A percentile compares a stretch with the other conserved stretches of the same genome.
phyloP scores from a whole-genome alignment of 1,284 basidiomycete genomes.

The Gymnopus androsaceus region DNA sequence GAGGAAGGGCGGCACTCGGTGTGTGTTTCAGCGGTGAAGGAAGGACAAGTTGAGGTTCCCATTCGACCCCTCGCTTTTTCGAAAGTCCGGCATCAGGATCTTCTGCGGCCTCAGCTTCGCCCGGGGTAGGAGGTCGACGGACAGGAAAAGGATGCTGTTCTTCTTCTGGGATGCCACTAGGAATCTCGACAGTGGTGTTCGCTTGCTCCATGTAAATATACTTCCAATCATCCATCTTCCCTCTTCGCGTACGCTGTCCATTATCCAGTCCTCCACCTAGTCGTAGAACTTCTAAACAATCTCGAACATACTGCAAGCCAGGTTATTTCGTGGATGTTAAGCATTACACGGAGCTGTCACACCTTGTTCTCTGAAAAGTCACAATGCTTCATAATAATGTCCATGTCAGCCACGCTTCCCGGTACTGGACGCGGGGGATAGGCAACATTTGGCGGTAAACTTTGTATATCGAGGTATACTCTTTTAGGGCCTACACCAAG shows the following conservation, averaged over 20 bases:
- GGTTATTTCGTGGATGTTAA: background rate
- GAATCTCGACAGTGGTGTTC: constrained; percentile 29
- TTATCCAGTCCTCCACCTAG: constrained; percentile 74
- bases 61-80: constrained; percentile 41
- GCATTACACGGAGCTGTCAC: constrained; percentile 17
- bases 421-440: constrained; percentile 69
- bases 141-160: constrained; percentile 26
- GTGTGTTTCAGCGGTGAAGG: constrained; percentile 34
- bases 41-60: constrained; percentile 37
- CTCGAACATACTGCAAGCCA: constrained; percentile 19
- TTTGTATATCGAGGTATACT: constrained; percentile 60
- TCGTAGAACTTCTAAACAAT: constrained; percentile 75
- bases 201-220: constrained; percentile 64
- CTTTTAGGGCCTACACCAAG: constrained; percentile 60
- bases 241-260: constrained; percentile 59
- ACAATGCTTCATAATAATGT: constrained; percentile 72
- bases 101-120: constrained; percentile 43
- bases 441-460: constrained; percentile 46
- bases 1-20: constrained; percentile 55
- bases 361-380: constrained; percentile 70
- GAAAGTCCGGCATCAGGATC: constrained; percentile 44
- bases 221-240: constrained; percentile 62
- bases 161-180: constrained; percentile 15
- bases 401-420: constrained; percentile 71
- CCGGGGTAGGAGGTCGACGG: constrained; percentile 34